Conservation (phyloP, 2,329 filamentous ascomycete genomes). For the Fusarium subglutinans region DNA sequence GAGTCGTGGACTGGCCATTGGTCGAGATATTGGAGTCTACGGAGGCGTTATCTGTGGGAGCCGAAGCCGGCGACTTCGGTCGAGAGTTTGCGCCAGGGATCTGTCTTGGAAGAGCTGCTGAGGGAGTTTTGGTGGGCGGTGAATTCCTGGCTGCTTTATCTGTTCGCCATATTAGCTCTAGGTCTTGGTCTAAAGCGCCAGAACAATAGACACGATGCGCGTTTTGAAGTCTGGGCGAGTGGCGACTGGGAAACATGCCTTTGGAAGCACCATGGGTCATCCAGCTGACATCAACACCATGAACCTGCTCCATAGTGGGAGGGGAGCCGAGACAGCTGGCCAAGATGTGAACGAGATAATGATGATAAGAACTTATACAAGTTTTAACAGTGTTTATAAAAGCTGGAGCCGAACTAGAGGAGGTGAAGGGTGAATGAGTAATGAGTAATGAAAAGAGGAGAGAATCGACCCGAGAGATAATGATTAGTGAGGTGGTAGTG, state of each 20-base stretch:
- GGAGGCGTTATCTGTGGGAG: conserved; percentile 31
- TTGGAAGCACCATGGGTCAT: conserved; percentile 82
- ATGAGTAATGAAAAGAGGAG: conserved; percentile 19
- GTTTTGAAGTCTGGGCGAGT: conserved; percentile 30
- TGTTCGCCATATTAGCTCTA: conserved; percentile 22
- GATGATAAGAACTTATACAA: conserved; percentile 8
- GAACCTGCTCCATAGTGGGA: conserved; percentile 77
- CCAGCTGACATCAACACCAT: conserved; percentile 90
- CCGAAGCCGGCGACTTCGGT: conserved; percentile 43
- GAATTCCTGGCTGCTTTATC: conserved; percentile 47
- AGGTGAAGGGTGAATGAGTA: neutral
- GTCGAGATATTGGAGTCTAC: conserved; percentile 25
- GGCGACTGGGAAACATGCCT: conserved; percentile 65
- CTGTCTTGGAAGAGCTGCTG: conserved; percentile 46
- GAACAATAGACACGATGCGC: conserved; percentile 10
- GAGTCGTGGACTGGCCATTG: conserved; percentile 38
- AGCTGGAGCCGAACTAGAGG: neutral
- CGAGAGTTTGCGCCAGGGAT: conserved; percentile 44
- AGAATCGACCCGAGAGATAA: conserved; percentile 18
- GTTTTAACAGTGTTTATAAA: conserved; percentile 2
- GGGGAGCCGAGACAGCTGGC: conserved; percentile 21
- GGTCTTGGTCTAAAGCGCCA: neutral
- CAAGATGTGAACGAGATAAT: neutral
- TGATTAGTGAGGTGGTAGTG: conserved; percentile 26
- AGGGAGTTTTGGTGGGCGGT: conserved; percentile 38